Conservation (phyloP, 768 basidiomycete species). For the Kwoniella sp. region DNA sequence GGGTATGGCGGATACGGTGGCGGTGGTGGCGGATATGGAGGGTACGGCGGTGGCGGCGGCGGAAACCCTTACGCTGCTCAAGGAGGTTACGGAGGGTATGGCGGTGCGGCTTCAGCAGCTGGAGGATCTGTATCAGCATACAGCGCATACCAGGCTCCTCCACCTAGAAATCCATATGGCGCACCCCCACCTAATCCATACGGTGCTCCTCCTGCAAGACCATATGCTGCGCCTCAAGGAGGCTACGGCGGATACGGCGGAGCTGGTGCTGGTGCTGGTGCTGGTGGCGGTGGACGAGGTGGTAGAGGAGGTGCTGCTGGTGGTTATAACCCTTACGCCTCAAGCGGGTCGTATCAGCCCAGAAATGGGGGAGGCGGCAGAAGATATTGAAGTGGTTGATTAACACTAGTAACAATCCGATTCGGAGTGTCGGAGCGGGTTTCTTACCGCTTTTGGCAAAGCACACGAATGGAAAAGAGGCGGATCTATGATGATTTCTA, state of each 20-base stretch:
- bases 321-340: conserved; percentile 28
- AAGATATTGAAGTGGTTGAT: conserved; percentile 5
- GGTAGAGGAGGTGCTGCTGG: conserved; percentile 20
- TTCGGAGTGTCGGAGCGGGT: too few species aligned
- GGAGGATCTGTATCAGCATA: not conserved
- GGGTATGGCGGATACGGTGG: conserved; percentile 21
- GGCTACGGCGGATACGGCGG: conserved; percentile 34
- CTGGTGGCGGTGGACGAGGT: conserved; percentile 6
- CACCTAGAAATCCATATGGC: conserved; percentile 15
- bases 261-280: conserved; percentile 24
- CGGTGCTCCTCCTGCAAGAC: conserved; percentile 24
- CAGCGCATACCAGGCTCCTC: conserved; percentile 27
- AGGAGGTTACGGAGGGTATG: not conserved
- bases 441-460: too few species aligned
- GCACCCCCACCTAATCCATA: conserved; percentile 29
- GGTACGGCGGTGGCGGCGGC: conserved; percentile 11
- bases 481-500: too few species aligned
- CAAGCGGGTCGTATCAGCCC: conserved; percentile 23
- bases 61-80: conserved; percentile 10
- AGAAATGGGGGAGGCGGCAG: conserved; percentile 19
- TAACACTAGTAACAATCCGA: too few species aligned
- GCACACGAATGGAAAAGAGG: too few species aligned
- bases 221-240: conserved; percentile 25
- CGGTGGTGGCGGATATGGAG: conserved; percentile 7
- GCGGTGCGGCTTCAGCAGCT: not conserved